Evolutionary conservation across 371 early-diverging fungal genomes (phyloP).

Genomic region (Mortierella sp.): DNA sequence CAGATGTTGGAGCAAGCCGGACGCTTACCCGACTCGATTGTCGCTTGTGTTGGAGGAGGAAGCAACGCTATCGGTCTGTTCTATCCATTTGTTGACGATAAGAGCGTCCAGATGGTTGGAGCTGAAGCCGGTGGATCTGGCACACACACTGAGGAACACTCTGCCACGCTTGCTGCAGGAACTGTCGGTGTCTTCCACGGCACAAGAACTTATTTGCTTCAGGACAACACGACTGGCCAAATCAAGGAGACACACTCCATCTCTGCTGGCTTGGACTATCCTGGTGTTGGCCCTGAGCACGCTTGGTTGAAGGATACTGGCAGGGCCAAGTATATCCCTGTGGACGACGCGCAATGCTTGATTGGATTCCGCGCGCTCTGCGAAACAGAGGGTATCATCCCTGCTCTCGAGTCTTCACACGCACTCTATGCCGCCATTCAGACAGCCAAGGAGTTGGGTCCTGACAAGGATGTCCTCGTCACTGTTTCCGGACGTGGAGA

Average conservation of each 20-base stretch:
- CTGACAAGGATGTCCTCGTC: conserved; percentile 87
- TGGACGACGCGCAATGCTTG: conserved; percentile 88
- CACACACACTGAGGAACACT: conserved; percentile 84
- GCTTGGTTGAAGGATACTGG: conserved; percentile 89
- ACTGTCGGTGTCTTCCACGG: conserved; percentile 96
- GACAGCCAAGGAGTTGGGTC: conserved; percentile 79
- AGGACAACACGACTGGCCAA: conserved; percentile 90
- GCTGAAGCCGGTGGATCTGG: conserved; percentile 96
- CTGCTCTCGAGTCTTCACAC: conserved; percentile 95
- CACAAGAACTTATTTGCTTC: conserved; percentile 92
- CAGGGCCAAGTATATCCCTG: conserved; percentile 87
- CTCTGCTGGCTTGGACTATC: conserved; percentile 96
- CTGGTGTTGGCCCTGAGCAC: conserved; percentile 98
- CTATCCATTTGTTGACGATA: conserved; percentile 91
- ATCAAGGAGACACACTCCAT: conserved; percentile 95
- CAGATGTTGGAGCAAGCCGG: conserved; percentile 86
- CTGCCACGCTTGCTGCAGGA: conserved; percentile 90
- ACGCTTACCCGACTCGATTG: conserved; percentile 89
- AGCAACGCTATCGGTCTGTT: conserved; percentile 98
- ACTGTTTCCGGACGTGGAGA: conserved; percentile 96
- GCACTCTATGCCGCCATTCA: conserved; percentile 88
- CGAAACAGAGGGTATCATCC: conserved; percentile 94
- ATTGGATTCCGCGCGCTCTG: conserved; percentile 88
- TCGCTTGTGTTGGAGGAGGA: conserved; percentile 98
- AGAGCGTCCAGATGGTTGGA: conserved; percentile 85